Evolutionary conservation across 345 rosid species (phyloP), one percentile per base, ranked within the genome.

Genomic region (Sisymbrium altissimum): DNA sequence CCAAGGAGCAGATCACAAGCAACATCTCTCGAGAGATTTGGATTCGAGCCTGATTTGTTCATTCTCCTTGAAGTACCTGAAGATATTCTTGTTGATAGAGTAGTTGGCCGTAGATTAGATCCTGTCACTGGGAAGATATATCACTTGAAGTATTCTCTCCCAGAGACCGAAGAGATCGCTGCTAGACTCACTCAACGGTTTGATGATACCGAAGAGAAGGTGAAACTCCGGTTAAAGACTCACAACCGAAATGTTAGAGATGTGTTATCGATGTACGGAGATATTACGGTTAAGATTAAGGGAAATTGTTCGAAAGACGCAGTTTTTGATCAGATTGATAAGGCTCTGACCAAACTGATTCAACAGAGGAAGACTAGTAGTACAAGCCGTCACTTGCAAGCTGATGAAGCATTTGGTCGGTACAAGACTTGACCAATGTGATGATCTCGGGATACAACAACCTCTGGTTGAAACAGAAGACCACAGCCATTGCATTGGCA

Each of bases 191-290:
- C 91, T 25, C 89, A 83, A 79, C 85, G 91, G 25, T 86, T 89
- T 76, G 94, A 87, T 75, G 94, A 89, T 75, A 89, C 94, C 0
- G 87, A 83, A 81, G 96, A 89, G 76, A 92, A 87, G 88, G 94
- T 87, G 79, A 89, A 86, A 83, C 74, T 89, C 82, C 88, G 91
- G 54, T 74, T 87, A 70, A 68, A 3, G 39, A 87, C 90, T 29
- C 95, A 86, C 78, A 81, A 83, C 70, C 82, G 81, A 63, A 88
- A 90, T 62, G 91, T 87, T 76, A 85, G 83, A 64, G 88, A 86
- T 19, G 96, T 92, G 52, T 91, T 92, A 57, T 83, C 89, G 6
- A 40, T 82, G 77, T 93, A 82, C 78, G 68, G 81, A 76, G 91
- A 84, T 62, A 75, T 88, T 48, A 83, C 88, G 23, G 55, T 88